Conservation (phyloP, 2,329 filamentous ascomycete genomes). For the Keithomyces neogunnii region DNA sequence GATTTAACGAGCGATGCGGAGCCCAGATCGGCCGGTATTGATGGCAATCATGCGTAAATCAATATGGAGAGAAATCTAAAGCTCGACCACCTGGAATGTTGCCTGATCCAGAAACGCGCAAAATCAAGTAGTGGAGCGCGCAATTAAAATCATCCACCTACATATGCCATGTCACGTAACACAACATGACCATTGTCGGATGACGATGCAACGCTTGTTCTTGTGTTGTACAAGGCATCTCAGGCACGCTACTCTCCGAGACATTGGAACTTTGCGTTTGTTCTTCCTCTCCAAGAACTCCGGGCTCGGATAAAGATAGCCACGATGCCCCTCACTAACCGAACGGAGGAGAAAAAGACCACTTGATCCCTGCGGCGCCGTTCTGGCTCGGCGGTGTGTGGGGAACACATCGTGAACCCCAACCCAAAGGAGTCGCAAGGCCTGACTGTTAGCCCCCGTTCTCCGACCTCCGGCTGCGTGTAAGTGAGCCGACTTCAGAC, state of each 20-base stretch:
- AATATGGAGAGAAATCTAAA: neutral
- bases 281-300: neutral
- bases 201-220: neutral
- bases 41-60: neutral
- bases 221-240: neutral
- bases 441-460: neutral
- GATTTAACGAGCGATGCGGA: neutral
- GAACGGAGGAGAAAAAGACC: neutral
- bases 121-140: neutral
- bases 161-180: neutral
- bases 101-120: neutral
- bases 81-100: neutral
- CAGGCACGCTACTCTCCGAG: neutral
- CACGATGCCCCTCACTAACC: neutral
- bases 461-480: neutral
- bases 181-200: neutral
- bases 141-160: neutral
- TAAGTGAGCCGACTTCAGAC: neutral
- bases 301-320: neutral
- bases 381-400: neutral
- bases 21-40: too few relatives aligned
- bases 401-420: conserved; percentile 1
- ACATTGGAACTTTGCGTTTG: neutral
- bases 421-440: neutral
- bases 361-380: neutral